phyloP scores from a whole-genome alignment of 1,284 basidiomycete genomes.

The Ustilago trichophora region DNA sequence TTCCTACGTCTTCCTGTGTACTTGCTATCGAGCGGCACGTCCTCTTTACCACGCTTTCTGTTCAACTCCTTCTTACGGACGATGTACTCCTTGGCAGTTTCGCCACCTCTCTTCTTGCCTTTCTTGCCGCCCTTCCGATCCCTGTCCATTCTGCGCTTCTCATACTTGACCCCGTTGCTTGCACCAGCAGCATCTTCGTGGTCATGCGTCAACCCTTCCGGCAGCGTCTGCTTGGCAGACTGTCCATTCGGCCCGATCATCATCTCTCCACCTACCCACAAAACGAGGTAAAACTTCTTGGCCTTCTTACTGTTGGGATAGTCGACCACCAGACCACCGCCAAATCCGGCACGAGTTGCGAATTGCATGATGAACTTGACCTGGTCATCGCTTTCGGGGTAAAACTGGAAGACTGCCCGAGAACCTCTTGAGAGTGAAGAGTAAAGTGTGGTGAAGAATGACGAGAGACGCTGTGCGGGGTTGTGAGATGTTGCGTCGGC shows the following conservation, averaged over 20 bases:
- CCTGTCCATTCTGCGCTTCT: conserved; percentile 35
- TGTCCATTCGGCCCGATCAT: conserved; percentile 65
- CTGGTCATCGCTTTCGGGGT: conserved; percentile 65
- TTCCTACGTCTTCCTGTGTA: conserved; percentile 53
- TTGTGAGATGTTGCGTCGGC: conserved; percentile 93
- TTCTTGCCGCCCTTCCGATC: conserved; percentile 67
- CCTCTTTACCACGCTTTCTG: conserved; percentile 70
- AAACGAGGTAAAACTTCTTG: conserved; percentile 66
- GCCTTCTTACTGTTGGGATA: conserved; percentile 66
- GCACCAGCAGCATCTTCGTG: conserved; percentile 42
- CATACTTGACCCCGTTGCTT: conserved; percentile 40
- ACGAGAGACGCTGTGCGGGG: conserved; percentile 86
- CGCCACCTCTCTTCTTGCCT: conserved; percentile 70
- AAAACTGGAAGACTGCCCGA: conserved; percentile 79
- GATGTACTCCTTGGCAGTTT: conserved; percentile 70
- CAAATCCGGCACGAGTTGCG: conserved; percentile 94
- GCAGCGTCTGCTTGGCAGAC: conserved; percentile 49
- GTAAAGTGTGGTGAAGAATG: conserved; percentile 97
- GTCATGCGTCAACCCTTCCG: conserved; percentile 51
- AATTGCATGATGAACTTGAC: conserved; percentile 82
- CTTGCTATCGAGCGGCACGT: conserved; percentile 62
- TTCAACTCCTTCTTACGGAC: conserved; percentile 73
- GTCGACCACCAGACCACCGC: conserved; percentile 95
- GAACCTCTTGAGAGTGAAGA: conserved; percentile 89
- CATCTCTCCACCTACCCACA: conserved; percentile 67